A percentile compares a stretch with the other conserved stretches of the same genome.
Conservation (phyloP, 108 stramenopile genomes). For the Cylindrotheca fusiformis region DNA sequence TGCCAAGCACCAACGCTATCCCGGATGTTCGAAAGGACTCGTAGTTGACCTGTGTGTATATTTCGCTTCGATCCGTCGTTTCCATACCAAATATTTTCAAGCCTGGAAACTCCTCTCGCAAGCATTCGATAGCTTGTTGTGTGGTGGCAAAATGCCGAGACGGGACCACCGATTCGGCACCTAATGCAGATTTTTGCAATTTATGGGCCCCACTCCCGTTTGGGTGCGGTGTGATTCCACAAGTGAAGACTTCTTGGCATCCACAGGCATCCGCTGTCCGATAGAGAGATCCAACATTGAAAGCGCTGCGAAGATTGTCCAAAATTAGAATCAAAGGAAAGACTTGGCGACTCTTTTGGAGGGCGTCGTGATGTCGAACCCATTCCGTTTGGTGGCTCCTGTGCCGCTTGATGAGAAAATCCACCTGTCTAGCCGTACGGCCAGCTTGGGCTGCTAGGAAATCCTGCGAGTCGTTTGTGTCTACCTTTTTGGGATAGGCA, state of each 20-base stretch:
- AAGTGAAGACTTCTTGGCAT: conserved; percentile 24
- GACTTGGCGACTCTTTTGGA: conserved; percentile 22
- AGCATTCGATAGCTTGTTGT: conserved; percentile 45
- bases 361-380: conserved; percentile 64
- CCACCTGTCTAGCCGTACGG: conserved; percentile 71
- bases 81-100: conserved; percentile 69
- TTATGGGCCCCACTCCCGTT: conserved; percentile 73
- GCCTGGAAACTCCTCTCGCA: conserved; percentile 28
- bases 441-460: conserved; percentile 50
- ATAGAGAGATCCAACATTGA: conserved; percentile 87
- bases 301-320: conserved; percentile 83
- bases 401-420: conserved; percentile 76
- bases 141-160: conserved; percentile 72
- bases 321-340: conserved; percentile 80
- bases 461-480: conserved; percentile 12
- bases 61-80: conserved; percentile 67
- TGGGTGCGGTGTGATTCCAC: conserved; percentile 86
- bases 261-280: conserved; percentile 82
- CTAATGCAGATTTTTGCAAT: conserved; percentile 75
- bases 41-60: conserved; percentile 43
- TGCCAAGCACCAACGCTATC: conserved; percentile 75
- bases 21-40: conserved; percentile 11
- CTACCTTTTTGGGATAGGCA: conserved; percentile 41
- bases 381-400: conserved; percentile 63
- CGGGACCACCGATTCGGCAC: conserved; percentile 62